Base-by-base conservation (phyloP, 1,284 basidiomycete genomes). In the Papiliotrema terrestris region DNA sequence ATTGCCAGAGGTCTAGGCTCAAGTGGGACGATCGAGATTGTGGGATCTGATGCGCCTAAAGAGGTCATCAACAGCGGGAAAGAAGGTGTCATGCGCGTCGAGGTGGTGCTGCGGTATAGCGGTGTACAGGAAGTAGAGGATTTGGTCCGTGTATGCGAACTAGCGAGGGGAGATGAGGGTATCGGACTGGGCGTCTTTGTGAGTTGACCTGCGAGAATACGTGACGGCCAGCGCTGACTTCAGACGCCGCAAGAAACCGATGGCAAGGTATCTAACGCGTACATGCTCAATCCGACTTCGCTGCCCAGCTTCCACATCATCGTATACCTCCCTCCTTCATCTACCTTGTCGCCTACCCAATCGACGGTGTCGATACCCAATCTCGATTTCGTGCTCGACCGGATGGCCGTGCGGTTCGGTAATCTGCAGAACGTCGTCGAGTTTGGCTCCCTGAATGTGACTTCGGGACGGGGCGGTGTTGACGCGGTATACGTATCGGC, bases 171-270 rank as follows among this genome's bases (percentile, higher is more conserved):
- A 1, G 66, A 67, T 36, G 66, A 66, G 5, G 61, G 65, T 22
- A 25, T 65, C 0, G 74, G 76, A 8, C 59, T 77, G 5, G 76
- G 74, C 9, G 63, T 77, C 25, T 77, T 69, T 56, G 73, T 75
- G 55, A 63, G 73, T 67, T 2, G 17, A 17, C 35, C 2, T 26
- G 22, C n/a, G 37, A 15, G n/a, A 19, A 29, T 9, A 15, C n/a
- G n/a, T n/a, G n/a, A n/a, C 17, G 13, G 37, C 15, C 6, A 42
- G 8, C 15, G 38, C 42, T 54, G 47, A 56, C 55, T 29, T 37
- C 25, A 67, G 68, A 72, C 69, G 1, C 71, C 73, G 0, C 57
- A 49, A 17, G 58, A 68, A 45, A 70, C 71, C 9, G 69, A 72
- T 52, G 64, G 67, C 20, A 71, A 69, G n/a, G 57, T 64, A 9